Evolutionary conservation across 495 filamentous ascomycete species (phyloP).

Genomic region (Neurospora sp.): DNA sequence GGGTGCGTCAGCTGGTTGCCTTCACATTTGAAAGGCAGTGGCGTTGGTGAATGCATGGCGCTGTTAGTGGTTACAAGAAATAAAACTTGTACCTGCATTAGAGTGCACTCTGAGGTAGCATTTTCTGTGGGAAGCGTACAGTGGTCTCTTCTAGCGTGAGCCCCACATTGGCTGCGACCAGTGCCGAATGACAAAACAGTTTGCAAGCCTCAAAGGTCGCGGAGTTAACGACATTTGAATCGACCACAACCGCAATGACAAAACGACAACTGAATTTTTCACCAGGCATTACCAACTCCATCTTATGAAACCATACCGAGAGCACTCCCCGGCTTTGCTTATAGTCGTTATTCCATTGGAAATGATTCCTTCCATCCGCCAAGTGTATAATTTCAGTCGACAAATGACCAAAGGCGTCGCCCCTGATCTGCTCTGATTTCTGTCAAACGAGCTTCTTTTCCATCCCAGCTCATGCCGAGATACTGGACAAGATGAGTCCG

Average conservation of each 20-base stretch:
- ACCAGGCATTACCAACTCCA: background rate
- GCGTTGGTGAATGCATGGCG: background rate
- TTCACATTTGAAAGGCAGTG: background rate
- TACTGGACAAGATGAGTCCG: background rate
- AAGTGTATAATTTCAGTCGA: background rate
- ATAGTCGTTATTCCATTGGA: background rate
- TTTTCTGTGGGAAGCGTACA: background rate
- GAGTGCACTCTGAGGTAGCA: background rate
- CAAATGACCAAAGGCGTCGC: background rate
- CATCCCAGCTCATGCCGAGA: background rate
- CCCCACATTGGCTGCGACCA: background rate
- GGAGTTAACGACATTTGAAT: background rate
- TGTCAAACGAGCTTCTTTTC: background rate
- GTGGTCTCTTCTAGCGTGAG: background rate
- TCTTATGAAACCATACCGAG: background rate
- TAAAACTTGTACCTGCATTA: background rate
- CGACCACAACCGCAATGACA: background rate
- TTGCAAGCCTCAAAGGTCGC: background rate
- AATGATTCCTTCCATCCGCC: background rate
- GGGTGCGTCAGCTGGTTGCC: background rate
- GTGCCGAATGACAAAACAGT: background rate
- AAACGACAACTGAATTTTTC: background rate
- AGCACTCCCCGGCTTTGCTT: background rate
- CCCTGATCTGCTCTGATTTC: constrained; percentile 5
- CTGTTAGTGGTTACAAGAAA: background rate